These are phyloP conservation scores for Cercophora sp. DNA, from an alignment of 495 filamentous ascomycete genomes.

Conservation along the genomic window DNA sequence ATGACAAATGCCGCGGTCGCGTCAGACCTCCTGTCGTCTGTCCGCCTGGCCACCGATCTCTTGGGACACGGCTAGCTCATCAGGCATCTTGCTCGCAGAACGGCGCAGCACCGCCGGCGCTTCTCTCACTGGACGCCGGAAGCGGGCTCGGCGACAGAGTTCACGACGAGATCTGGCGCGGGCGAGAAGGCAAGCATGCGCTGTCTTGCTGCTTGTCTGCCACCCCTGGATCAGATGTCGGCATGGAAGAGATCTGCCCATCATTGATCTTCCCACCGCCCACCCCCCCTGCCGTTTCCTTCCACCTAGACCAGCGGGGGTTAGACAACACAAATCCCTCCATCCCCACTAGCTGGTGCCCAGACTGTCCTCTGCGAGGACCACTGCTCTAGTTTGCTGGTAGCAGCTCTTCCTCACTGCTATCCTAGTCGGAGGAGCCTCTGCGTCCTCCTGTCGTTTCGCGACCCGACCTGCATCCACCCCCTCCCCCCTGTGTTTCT, in stretches of 20 bases:
- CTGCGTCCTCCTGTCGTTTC: conserved; percentile 15
- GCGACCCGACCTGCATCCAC: conserved; percentile 26
- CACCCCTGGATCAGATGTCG: conserved; percentile 20
- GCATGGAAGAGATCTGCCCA: conserved; percentile 29
- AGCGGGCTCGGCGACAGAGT: too few relatives aligned
- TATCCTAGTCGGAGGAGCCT: conserved; percentile 1
- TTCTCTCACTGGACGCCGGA: too few relatives aligned
- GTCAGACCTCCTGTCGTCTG: conserved; percentile 1
- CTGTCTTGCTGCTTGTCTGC: neutral
- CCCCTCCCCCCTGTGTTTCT: too few relatives aligned
- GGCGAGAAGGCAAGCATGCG: too few relatives aligned
- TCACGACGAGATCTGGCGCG: too few relatives aligned
- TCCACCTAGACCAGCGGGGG: conserved; percentile 1
- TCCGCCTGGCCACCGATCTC: neutral
- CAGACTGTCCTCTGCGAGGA: conserved; percentile 12
- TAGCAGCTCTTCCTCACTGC: conserved; percentile 7
- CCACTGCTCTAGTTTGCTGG: conserved; percentile 11
- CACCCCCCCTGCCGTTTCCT: conserved; percentile 4
- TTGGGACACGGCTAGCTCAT: conserved; percentile 2
- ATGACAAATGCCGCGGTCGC: conserved; percentile 26
- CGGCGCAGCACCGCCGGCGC: neutral
- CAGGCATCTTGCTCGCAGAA: neutral
- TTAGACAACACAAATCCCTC: conserved; percentile 14
- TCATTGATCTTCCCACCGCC: conserved; percentile 24
- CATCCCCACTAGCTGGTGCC: conserved; percentile 16